Evolutionary conservation across 345 rosid genomes (phyloP).

Genomic region (Melaleuca alternifolia): DNA sequence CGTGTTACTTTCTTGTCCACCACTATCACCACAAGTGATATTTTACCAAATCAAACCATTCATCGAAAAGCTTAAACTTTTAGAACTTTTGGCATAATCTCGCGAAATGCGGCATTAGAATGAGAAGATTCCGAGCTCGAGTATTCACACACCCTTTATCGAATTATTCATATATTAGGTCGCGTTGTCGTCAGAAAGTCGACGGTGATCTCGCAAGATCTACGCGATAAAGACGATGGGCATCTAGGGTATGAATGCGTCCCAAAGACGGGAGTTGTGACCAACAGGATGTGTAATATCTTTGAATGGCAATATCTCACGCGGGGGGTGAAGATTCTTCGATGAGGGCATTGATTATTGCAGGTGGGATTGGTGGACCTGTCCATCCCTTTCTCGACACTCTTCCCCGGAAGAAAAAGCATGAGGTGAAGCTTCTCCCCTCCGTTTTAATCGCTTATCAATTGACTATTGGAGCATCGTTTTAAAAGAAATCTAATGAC

Average conservation of each 20-base stretch:
- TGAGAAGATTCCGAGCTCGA: no score
- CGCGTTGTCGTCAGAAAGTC: neutral
- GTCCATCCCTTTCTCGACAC: neutral
- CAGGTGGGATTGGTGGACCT: neutral
- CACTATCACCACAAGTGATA: rapidly evolving
- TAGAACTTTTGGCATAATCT: rapidly evolving
- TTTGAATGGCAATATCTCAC: neutral
- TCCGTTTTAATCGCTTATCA: neutral
- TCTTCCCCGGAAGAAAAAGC: neutral
- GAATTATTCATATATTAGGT: no score
- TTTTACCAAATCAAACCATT: neutral
- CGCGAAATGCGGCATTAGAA: no score
- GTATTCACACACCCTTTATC: no score
- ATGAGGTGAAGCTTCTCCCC: neutral
- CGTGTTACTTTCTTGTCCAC: neutral
- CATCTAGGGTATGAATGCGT: neutral
- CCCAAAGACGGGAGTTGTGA: neutral
- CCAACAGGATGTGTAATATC: neutral
- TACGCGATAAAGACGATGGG: no score
- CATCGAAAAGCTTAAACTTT: neutral
- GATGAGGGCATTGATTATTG: neutral
- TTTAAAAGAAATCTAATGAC: neutral
- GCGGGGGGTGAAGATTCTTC: neutral
- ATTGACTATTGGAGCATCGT: no score
- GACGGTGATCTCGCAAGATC: neutral